phyloP scores from a whole-genome alignment of 2,329 filamentous ascomycete species.

The Penicillium expansum region DNA sequence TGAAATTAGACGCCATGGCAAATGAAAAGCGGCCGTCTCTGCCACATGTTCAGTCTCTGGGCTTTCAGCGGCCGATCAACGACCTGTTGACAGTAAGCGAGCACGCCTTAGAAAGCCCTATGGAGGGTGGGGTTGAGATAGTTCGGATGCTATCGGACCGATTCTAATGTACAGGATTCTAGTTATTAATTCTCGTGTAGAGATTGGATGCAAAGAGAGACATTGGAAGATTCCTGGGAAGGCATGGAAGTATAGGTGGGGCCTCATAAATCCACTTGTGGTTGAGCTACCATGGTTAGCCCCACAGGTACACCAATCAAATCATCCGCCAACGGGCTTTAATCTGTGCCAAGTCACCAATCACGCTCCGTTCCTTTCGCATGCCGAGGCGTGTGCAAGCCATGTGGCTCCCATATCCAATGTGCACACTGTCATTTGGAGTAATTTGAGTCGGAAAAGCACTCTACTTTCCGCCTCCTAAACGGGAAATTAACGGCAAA shows the following conservation, averaged over 20 bases:
- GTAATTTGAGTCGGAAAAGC: not conserved
- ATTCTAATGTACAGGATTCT: not conserved
- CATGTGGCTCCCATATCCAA: not conserved
- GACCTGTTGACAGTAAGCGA: not conserved
- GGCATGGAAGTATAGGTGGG: not conserved
- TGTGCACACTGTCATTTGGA: not conserved
- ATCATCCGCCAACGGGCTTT: not conserved
- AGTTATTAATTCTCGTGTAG: not conserved
- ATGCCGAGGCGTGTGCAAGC: not conserved
- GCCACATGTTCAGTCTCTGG: not conserved
- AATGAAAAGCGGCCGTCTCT: not conserved
- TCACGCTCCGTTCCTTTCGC: not conserved
- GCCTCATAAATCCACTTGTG: not conserved
- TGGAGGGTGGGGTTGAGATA: not conserved
- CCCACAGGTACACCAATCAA: constrained; percentile 8
- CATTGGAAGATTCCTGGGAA: not conserved
- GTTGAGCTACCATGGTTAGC: not conserved
- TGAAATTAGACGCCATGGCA: not conserved
- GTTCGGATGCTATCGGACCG: not conserved
- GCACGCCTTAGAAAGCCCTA: not conserved
- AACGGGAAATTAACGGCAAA: not conserved
- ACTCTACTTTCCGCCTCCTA: not conserved
- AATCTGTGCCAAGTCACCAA: constrained; percentile 7
- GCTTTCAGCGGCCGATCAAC: not conserved
- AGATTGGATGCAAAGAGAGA: not conserved